Conservation (phyloP, 441 rosid species). For the Sinapis alba region DNA sequence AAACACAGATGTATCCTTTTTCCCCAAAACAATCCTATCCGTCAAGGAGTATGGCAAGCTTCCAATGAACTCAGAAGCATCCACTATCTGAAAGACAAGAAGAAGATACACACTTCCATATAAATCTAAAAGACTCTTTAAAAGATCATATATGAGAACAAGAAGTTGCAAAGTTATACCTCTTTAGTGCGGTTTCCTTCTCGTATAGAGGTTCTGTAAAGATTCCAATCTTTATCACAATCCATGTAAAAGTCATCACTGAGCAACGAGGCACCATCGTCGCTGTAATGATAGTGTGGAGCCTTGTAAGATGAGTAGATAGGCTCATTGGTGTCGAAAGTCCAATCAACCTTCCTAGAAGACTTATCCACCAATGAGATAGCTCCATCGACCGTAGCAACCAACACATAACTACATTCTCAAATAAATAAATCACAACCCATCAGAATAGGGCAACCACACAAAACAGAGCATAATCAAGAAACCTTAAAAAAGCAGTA, state of each 20-base stretch:
- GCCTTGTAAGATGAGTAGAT: constrained; percentile 86
- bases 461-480: background rate
- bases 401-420: constrained; percentile 51
- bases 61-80: constrained; percentile 63
- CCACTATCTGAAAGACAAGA: constrained; percentile 46
- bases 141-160: constrained; percentile 1
- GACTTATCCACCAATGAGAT: constrained; percentile 60
- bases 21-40: constrained; percentile 72
- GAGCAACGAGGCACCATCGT: constrained; percentile 45
- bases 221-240: constrained; percentile 76
- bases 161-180: constrained; percentile 42
- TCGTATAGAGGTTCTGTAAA: constrained; percentile 54
- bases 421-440: constrained; percentile 34
- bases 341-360: constrained; percentile 58
- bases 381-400: constrained; percentile 72
- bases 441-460: background rate
- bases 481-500: constrained; percentile 7
- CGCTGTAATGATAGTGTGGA: constrained; percentile 36
- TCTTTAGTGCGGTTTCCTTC: constrained; percentile 48
- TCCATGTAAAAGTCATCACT: constrained; percentile 66
- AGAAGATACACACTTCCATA: constrained; percentile 10
- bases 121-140: background rate
- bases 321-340: constrained; percentile 64
- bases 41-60: constrained; percentile 54
- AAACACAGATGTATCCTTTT: constrained; percentile 64